Evolutionary conservation across 305 asterid genomes (phyloP).

Genomic region (Nicotiana rustica): DNA sequence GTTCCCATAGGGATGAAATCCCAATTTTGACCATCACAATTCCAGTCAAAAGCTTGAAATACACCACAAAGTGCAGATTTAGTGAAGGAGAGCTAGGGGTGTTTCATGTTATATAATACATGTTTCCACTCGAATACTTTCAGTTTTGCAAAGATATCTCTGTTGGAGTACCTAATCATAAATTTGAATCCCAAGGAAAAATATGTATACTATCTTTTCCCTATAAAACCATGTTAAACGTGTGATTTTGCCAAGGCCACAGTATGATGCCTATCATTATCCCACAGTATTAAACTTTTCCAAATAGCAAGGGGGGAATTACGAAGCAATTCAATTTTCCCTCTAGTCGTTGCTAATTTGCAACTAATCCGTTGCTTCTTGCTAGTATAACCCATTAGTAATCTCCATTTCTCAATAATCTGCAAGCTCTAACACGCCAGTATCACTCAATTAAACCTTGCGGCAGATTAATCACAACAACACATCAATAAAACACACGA

Average conservation of each 20-base stretch:
- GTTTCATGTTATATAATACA: background rate
- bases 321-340: background rate
- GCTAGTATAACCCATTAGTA: background rate
- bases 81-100: background rate
- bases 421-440: background rate
- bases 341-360: background rate
- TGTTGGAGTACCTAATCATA: background rate
- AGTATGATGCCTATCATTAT: background rate
- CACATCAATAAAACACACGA: background rate
- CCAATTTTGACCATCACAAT: background rate
- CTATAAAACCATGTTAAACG: background rate
- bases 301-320: background rate
- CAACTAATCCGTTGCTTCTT: background rate
- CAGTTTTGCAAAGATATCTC: background rate
- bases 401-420: background rate
- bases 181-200: background rate
- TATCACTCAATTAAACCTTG: background rate
- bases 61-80: background rate
- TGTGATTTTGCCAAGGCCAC: background rate
- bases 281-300: background rate
- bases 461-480: background rate
- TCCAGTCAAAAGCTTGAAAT: background rate
- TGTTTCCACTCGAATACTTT: background rate
- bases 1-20: background rate
- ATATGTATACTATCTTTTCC: background rate